Evolutionary conservation across 305 asterid species (phyloP).

Genomic region (Fraxinus platypoda): DNA sequence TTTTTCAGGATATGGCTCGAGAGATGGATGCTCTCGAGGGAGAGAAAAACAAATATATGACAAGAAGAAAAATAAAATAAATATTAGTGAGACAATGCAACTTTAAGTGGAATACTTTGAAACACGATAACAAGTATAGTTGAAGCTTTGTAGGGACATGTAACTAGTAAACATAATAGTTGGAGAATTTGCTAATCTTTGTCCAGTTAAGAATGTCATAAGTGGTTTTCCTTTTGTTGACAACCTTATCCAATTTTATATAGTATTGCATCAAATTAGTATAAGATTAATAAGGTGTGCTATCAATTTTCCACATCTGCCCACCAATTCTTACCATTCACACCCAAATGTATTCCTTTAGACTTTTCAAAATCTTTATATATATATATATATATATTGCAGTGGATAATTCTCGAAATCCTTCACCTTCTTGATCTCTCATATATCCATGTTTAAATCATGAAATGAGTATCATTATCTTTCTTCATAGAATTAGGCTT

Average conservation of each 20-base stretch:
- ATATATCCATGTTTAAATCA: background rate
- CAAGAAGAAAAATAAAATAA: background rate
- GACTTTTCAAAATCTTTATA: slow-evolving; percentile 3
- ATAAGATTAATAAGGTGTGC: background rate
- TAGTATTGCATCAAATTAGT: background rate
- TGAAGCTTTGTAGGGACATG: background rate
- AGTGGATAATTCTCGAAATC: slow-evolving; percentile 15
- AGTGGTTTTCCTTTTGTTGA: background rate
- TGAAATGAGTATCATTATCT: slow-evolving; percentile 34
- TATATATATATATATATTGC: slow-evolving; percentile 22
- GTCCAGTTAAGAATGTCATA: background rate
- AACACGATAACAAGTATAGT: background rate
- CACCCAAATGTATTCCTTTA: slow-evolving; percentile 25
- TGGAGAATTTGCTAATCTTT: background rate
- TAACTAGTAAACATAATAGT: background rate
- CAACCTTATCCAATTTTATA: background rate
- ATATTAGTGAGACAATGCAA: background rate
- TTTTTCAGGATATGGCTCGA: background rate
- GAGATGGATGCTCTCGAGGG: background rate
- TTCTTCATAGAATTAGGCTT: slow-evolving; percentile 38
- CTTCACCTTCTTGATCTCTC: slow-evolving; percentile 2
- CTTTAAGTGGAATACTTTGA: background rate
- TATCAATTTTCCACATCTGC: slow-evolving; percentile 34
- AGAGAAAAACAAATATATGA: background rate
- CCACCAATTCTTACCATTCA: slow-evolving; percentile 28